These are phyloP conservation scores for Pseudonitzschia pungens DNA, from an alignment of 108 stramenopile species.

Conservation along the genomic window DNA sequence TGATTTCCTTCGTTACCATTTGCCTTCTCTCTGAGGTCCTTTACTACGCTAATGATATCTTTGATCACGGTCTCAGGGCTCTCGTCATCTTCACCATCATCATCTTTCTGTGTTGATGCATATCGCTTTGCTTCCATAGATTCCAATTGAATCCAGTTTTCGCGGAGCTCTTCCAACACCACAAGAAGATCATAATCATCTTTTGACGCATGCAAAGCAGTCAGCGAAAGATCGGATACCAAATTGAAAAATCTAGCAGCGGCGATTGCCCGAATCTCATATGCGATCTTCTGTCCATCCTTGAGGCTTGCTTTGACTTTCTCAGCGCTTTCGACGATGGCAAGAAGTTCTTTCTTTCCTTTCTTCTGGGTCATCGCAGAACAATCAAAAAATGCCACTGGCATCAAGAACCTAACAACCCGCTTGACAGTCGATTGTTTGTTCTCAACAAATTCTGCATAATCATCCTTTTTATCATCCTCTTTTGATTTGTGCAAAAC, in stretches of 20 bases:
- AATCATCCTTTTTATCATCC: not conserved
- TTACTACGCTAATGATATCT: constrained; percentile 36
- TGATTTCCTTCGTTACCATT: constrained; percentile 28
- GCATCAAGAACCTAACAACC: constrained; percentile 64
- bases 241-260: constrained; percentile 76
- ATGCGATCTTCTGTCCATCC: constrained; percentile 24
- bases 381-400: constrained; percentile 76
- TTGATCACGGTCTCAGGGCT: constrained; percentile 32
- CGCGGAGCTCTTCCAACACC: constrained; percentile 36
- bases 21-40: constrained; percentile 15
- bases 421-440: constrained; percentile 33
- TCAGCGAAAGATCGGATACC: constrained; percentile 49
- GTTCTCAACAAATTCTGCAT: not conserved
- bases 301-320: constrained; percentile 34
- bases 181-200: constrained; percentile 29
- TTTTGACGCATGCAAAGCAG: constrained; percentile 24
- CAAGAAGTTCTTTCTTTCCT: constrained; percentile 27
- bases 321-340: constrained; percentile 29
- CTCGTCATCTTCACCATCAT: constrained; percentile 27
- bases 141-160: constrained; percentile 49
- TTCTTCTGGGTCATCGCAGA: constrained; percentile 39
- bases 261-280: constrained; percentile 48
- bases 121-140: constrained; percentile 49
- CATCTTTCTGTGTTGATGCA: constrained; percentile 4
- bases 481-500: constrained; percentile 22